Percentiles rank a stretch among this genome's conserved stretches.
Conservation (phyloP, 192 early-diverging fungal genomes). For the Dispira parvispora region DNA sequence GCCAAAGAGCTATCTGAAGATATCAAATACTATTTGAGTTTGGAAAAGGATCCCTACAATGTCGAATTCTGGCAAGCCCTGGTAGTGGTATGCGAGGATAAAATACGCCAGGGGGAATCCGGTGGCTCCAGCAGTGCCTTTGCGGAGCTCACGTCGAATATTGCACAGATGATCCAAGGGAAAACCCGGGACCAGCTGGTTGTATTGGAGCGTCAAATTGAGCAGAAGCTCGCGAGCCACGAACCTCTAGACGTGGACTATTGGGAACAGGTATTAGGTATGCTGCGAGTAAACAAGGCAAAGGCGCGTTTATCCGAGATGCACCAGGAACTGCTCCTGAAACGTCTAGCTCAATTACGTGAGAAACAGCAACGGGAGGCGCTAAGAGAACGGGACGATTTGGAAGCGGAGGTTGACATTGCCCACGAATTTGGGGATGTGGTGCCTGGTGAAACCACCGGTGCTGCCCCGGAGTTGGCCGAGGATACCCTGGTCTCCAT, state of each 20-base stretch:
- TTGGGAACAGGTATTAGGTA: conserved; percentile 73
- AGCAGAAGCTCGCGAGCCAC: conserved; percentile 41
- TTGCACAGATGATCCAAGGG: conserved; percentile 43
- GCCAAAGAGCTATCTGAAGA: conserved; percentile 69
- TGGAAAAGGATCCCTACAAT: conserved; percentile 64
- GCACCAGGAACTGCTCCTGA: conserved; percentile 58
- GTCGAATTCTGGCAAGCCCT: conserved; percentile 75
- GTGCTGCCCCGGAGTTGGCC: neutral
- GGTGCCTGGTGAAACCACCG: neutral
- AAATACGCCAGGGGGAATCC: conserved; percentile 27
- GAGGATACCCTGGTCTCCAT: neutral
- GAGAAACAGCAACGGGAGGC: conserved; percentile 35
- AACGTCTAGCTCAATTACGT: conserved; percentile 53
- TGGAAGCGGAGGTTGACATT: conserved; percentile 33
- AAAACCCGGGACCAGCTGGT: conserved; percentile 62
- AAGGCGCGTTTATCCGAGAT: conserved; percentile 45
- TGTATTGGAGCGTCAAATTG: conserved; percentile 57
- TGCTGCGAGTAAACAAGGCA: conserved; percentile 67
- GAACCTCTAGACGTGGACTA: conserved; percentile 83
- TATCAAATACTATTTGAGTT: conserved; percentile 68
- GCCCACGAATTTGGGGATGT: conserved; percentile 19
- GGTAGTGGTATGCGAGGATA: conserved; percentile 63
- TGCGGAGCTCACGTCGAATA: conserved; percentile 35
- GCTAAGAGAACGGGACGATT: conserved; percentile 31
- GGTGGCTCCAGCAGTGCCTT: conserved; percentile 13